Evolutionary conservation across 768 basidiomycete genomes (phyloP), one percentile per base, ranked within the genome.

Genomic region (Pisolithus tinctorius): DNA sequence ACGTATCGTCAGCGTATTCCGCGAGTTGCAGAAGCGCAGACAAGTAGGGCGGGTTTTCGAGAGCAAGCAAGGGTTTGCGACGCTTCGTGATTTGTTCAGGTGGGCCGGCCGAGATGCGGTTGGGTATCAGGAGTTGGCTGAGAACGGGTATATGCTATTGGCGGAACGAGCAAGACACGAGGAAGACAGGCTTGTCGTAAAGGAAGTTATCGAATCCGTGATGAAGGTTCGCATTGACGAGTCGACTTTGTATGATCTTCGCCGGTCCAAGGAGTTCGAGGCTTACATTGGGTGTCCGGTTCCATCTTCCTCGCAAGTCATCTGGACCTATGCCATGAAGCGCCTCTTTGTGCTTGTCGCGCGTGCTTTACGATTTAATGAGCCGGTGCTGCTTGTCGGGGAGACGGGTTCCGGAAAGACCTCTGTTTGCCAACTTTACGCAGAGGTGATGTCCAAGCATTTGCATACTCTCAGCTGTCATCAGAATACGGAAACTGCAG

Each of bases 381-480:
- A 99, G 63, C 96, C 96, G 0, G 85, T 98, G 41, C 75, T 98
- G 17, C 78, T 99, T 27, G 95, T 99, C 10, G 96, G 96, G 0
- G 95, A 98, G 68, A 98, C 96, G 0, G 96, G 96, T 13, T 89
- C 88, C 4, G 96, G 96, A 14, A 99, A 99, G 70, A 99, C 96
- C 0, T 96, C 95, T 1, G 86, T 97, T 38, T 97, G 95, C 62
- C 92, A 98, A 63, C 71, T 93, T 4, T 86, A 87, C 57, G 88
- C 96, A 0, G 77, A 84, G 41, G 81, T 82, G 1, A 69, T 79
- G 23, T 68, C 69, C 25, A 82, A 81, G 60, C 71, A 65, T 34
- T 73, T 99, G 26, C 72, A 85, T 58, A 75, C 82, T 4, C 79
- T 99, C 56, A 98, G 91, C 58, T 98, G 96, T 61, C 96, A 99